Evolutionary conservation across 2,329 filamentous ascomycete genomes (phyloP).

Genomic region (Tolypocladium tropicale): DNA sequence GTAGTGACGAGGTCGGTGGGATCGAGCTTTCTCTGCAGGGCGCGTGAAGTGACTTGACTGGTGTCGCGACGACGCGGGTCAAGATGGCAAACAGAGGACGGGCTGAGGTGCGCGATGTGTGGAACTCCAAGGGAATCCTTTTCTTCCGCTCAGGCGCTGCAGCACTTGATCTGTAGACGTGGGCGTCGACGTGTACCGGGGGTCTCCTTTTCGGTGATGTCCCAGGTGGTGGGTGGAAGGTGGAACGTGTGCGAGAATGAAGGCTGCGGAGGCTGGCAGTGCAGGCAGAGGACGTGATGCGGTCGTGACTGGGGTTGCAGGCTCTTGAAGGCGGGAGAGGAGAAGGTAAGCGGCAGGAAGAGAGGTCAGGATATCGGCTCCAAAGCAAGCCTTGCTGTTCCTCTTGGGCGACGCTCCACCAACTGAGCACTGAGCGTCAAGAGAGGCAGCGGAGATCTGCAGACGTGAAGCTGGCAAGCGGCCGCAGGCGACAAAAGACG

Average conservation of each 20-base stretch:
- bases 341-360: slow-evolving; percentile 20
- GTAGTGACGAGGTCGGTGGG: slow-evolving; percentile 41
- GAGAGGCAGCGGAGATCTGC: background rate
- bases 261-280: slow-evolving; percentile 18
- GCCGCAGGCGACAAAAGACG: background rate
- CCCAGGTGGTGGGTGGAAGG: slow-evolving; percentile 13
- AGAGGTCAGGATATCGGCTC: slow-evolving; percentile 15
- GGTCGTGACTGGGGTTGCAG: slow-evolving; percentile 24
- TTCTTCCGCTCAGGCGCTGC: slow-evolving; percentile 18
- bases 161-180: slow-evolving; percentile 15
- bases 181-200: slow-evolving; percentile 3
- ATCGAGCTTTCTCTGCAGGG: slow-evolving; percentile 31
- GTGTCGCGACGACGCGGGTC: slow-evolving; percentile 23
- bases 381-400: slow-evolving; percentile 22
- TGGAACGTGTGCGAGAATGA: slow-evolving; percentile 21
- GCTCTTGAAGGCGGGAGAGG: slow-evolving; percentile 25
- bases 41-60: slow-evolving; percentile 26
- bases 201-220: slow-evolving; percentile 3
- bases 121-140: slow-evolving; percentile 12
- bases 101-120: background rate
- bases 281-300: slow-evolving; percentile 22
- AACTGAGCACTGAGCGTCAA: background rate
- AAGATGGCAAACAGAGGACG: slow-evolving; percentile 16
- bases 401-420: slow-evolving; percentile 2
- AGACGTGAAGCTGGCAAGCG: background rate